A percentile compares a stretch with the other conserved stretches of the same genome.
Evolutionary conservation across 768 basidiomycete species (phyloP).

Genomic region (Phanerodontia chrysosporium): DNA sequence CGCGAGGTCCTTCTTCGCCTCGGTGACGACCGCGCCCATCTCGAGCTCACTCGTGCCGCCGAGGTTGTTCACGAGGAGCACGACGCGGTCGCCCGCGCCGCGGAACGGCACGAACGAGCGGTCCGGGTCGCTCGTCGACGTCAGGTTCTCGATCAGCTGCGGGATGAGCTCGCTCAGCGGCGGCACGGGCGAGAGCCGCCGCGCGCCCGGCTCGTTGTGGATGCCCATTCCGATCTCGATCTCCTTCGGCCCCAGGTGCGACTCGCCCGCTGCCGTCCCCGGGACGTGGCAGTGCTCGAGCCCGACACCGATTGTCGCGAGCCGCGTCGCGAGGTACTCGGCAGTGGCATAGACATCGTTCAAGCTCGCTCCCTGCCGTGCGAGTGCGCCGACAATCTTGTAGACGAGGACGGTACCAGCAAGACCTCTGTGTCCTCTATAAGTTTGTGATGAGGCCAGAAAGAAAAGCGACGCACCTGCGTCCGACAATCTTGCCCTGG

Average conservation of each 20-base stretch:
- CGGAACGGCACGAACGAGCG: constrained; percentile 73
- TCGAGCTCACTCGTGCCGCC: constrained; percentile 85
- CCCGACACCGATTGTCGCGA: constrained; percentile 83
- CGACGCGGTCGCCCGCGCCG: constrained; percentile 64
- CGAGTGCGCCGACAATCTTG: constrained; percentile 86
- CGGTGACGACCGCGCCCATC: constrained; percentile 62
- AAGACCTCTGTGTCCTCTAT: constrained; percentile 50
- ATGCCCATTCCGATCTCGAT: constrained; percentile 91
- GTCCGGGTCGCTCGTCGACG: constrained; percentile 69
- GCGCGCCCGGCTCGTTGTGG: constrained; percentile 83
- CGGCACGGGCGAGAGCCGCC: constrained; percentile 66
- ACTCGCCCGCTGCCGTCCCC: constrained; percentile 58
- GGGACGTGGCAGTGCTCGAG: constrained; percentile 89
- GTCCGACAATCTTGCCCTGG: constrained; percentile 81
- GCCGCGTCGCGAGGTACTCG: constrained; percentile 56
- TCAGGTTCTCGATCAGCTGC: constrained; percentile 66
- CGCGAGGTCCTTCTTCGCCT: constrained; percentile 53
- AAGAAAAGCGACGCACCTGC: constrained; percentile 43
- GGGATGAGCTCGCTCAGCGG: constrained; percentile 64
- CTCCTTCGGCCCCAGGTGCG: constrained; percentile 55
- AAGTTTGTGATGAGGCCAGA: neutral
- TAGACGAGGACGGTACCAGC: constrained; percentile 83
- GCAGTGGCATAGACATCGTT: constrained; percentile 66
- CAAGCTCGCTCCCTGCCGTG: constrained; percentile 60
- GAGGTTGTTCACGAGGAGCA: constrained; percentile 83